A percentile compares a stretch with the other conserved stretches of the same genome.
These are phyloP conservation scores for Cercospora nicotianae DNA, from an alignment of 2,329 filamentous ascomycete genomes.

Conservation along the genomic window DNA sequence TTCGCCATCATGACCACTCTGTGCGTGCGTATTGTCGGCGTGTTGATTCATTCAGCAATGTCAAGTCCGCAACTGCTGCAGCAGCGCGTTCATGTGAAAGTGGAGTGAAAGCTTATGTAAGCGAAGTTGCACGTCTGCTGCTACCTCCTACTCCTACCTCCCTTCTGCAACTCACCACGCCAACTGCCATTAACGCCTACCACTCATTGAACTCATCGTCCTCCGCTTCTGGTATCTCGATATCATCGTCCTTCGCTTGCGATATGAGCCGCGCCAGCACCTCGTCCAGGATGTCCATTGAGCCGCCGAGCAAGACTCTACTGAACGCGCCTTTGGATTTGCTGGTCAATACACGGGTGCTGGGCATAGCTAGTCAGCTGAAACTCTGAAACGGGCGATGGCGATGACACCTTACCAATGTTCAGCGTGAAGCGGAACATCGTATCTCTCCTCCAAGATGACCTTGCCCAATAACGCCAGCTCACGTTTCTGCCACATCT, in stretches of 20 bases:
- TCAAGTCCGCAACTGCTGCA: not conserved
- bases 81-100: not conserved
- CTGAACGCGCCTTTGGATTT: not conserved
- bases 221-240: not conserved
- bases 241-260: not conserved
- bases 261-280: not conserved
- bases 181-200: not conserved
- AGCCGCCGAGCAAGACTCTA: not conserved
- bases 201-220: not conserved
- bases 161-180: too few species aligned
- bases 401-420: too few species aligned
- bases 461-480: not conserved
- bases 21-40: not conserved
- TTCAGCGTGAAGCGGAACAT: too few species aligned
- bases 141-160: too few species aligned
- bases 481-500: not conserved
- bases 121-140: too few species aligned
- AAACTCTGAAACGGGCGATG: too few species aligned
- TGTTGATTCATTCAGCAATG: not conserved
- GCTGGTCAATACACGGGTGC: too few species aligned
- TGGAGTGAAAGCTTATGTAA: not conserved
- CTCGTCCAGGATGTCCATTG: not conserved
- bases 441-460: not conserved
- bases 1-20: not conserved
- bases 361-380: too few species aligned